Evolutionary conservation across 495 filamentous ascomycete species (phyloP), one percentile per base, ranked within the genome.

Genomic region (Parathielavia appendiculata): DNA sequence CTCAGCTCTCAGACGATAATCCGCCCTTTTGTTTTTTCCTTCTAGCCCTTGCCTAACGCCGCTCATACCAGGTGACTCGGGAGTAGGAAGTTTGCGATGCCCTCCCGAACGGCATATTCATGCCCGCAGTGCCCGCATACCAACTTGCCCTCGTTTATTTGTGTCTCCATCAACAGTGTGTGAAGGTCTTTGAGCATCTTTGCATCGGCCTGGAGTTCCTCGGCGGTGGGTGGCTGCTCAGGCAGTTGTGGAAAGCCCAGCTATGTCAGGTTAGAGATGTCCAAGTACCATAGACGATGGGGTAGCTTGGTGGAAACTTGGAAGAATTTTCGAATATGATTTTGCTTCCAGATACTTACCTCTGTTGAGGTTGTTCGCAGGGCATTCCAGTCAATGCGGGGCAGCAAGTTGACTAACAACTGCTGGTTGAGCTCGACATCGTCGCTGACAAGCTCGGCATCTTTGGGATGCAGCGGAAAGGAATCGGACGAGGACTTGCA

Each of bases 71-170:
- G 73, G 76, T 97, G 93, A 66, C 86, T 92, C 17, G 93, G 93
- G 68, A 98, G 75, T 63, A 98, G 76, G 67, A 98, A 98, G 70
- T 97, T 97, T 46, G 91, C 89, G 65, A 97, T 95, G 22, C 93
- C 95, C 73, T 97, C 91, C 68, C 89, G 88, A 43, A 99, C 86
- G 65, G 83, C 82, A 72, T 97, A 97, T 73, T 92, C 86, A 70
- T 97, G 91, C 56, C 88, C 88, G 73, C 93, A 97, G 69, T 87
- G 88, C 49, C 85, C 91, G 69, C 93, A 99, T 23, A 91, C 84
- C 57, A 99, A 77, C 69, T 87, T 92, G 7, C 93, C 93, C 71
- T 90, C 87, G 51, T 78, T 78, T 19, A 97, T 86, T 63, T 89
- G 85, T 58, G 93, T 99, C 78, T 99, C 95, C 58, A 97, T 73